Base-by-base conservation (phyloP, 257 asterid genomes). In the Fraxinus americana region DNA sequence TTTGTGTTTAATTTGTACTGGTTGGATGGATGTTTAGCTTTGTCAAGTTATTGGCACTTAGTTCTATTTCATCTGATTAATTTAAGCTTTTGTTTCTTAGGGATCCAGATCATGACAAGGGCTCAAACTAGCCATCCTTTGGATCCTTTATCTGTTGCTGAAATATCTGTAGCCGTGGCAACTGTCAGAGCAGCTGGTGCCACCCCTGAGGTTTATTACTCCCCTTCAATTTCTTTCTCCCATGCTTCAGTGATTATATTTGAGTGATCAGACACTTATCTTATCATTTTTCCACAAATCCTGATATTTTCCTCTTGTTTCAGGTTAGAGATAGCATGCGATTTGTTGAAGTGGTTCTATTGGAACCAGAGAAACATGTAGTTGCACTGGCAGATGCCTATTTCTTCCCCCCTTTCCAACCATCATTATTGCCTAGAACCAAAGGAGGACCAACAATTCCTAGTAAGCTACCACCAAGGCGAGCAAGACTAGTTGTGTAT, bases 381-480 rank as follows among this genome's bases (percentile, higher is more conserved):
- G 91, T 95, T 84, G 98, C 99, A 70, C 84, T 95, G n/a, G 99
- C 99, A 27, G 99, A 95, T 87, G 99, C 99, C 43, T 95, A 95
- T 80, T 95, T 93, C 87, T 95, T 91, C 79, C 98, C 99, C 50
- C 99, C 99, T 70, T 95, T 95, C 78, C 99, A 95, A 85, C 94
- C 97, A 23, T 93, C 98, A 21, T 84, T 93, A 86, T 77, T 95
- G 84, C 88, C 89, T 61, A 86, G 97, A 85, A 86, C 92, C 9
- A 95, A 89, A 88, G 98, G 97, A 72, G 97, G 97, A 14, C 93
- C 92, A 72, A 50, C 87, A 21, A 90, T 95, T 80, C 98, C 97
- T 63, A 86, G 86, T 73, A 93, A 95, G 86, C 99, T 93, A 78
- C 98, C 98, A 61, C 94, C 97, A 65, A 89, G 99, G 88, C 88